These are phyloP conservation scores for Solanum rostratum DNA, from an alignment of 257 asterid genomes.

Conservation along the genomic window DNA sequence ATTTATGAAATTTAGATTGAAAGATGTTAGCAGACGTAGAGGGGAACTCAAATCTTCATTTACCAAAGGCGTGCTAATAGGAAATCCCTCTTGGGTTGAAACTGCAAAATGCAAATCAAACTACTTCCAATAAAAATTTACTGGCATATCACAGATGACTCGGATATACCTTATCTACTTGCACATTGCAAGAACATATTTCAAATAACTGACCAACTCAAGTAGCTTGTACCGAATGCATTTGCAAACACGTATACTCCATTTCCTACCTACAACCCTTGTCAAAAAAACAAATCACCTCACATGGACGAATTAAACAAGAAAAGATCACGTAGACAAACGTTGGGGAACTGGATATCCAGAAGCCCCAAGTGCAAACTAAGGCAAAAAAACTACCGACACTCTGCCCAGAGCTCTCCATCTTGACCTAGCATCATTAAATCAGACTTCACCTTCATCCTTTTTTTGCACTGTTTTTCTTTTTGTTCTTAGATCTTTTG, in stretches of 20 bases:
- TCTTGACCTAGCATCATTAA: not conserved
- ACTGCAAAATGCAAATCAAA: not conserved
- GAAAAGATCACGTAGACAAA: not conserved
- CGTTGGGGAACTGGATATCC: not conserved
- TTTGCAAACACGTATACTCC: not conserved
- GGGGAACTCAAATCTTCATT: not conserved
- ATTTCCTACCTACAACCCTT: not conserved
- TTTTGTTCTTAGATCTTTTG: constrained; percentile 23
- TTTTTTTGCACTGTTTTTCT: constrained; percentile 22
- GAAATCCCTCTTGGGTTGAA: not conserved
- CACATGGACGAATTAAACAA: not conserved
- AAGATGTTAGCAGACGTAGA: not conserved
- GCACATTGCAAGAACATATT: not conserved
- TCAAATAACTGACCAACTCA: not conserved
- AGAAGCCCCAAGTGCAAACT: not conserved
- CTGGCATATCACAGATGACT: not conserved
- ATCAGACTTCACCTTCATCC: not conserved
- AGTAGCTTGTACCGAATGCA: not conserved
- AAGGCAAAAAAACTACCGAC: not conserved
- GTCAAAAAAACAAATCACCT: not conserved
- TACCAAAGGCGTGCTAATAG: not conserved
- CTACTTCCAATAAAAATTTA: not conserved
- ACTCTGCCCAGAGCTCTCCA: not conserved
- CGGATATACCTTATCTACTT: not conserved
- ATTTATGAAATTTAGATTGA: not conserved